phyloP scores from a whole-genome alignment of 2,329 filamentous ascomycete species.

The Ceratocystis alfenasii region DNA sequence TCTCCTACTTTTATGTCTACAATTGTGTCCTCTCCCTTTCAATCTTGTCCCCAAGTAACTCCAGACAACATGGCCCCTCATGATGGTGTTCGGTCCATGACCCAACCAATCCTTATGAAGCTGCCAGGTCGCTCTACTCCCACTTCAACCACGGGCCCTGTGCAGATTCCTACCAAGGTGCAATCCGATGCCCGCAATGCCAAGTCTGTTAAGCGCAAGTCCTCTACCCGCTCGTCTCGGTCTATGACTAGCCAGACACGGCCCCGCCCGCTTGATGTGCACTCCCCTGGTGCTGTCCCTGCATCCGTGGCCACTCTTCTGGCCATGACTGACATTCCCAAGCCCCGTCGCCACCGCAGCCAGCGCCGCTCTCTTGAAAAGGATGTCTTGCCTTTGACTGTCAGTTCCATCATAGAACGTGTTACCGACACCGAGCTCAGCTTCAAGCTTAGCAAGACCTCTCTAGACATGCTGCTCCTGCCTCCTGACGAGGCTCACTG shows the following conservation, averaged over 20 bases:
- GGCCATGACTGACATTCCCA: constrained; percentile 50
- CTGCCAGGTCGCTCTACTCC: constrained; percentile 20
- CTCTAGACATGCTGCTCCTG: constrained; percentile 47
- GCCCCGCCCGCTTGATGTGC: constrained; percentile 32
- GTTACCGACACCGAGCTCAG: constrained; percentile 35
- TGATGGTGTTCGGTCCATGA: constrained; percentile 5
- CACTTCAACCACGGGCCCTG: constrained; percentile 35
- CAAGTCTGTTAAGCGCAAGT: constrained; percentile 17
- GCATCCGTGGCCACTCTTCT: constrained; percentile 49
- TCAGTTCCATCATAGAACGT: constrained; percentile 17
- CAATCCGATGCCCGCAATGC: constrained; percentile 3
- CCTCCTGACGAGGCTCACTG: constrained; percentile 47
- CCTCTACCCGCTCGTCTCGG: constrained; percentile 32
- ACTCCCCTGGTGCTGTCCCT: constrained; percentile 44
- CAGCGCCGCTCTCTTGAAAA: constrained; percentile 44
- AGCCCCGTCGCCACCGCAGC: constrained; percentile 28
- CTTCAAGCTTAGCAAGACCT: constrained; percentile 41
- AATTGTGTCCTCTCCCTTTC: constrained; percentile 19
- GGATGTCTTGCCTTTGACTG: constrained; percentile 21
- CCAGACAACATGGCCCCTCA: constrained; percentile 14
- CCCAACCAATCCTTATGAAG: constrained; percentile 18
- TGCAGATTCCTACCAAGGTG: constrained; percentile 41
- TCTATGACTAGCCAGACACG: constrained; percentile 28
- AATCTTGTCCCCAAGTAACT: constrained; percentile 4
- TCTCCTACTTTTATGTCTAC: constrained; percentile 17